Percentiles rank a stretch among this genome's conserved stretches.
Evolutionary conservation across 108 stramenopile genomes (phyloP).

Genomic region (Pseudonitzschia multiseries): DNA sequence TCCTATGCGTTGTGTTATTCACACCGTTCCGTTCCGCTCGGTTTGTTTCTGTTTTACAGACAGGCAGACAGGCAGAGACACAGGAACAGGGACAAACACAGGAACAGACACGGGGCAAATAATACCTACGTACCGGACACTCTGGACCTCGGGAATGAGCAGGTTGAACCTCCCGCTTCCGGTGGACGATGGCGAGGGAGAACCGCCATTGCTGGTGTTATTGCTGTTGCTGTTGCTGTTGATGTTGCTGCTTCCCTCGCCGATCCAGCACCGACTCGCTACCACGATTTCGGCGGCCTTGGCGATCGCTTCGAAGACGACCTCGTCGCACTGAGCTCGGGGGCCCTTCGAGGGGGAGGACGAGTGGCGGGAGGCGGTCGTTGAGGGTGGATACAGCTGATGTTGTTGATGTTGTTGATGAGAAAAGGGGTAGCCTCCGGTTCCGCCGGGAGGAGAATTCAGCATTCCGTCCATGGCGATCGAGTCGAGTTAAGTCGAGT

Average conservation of each 20-base stretch:
- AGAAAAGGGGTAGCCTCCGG: background rate
- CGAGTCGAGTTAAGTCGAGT: too few species aligned
- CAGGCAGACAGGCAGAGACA: too few species aligned
- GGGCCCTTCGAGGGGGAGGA: constrained; percentile 40
- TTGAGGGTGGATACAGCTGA: background rate
- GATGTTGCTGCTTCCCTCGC: constrained; percentile 6
- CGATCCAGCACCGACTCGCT: constrained; percentile 54
- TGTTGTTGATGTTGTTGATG: background rate
- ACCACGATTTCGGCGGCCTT: constrained; percentile 85
- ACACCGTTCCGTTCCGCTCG: too few species aligned
- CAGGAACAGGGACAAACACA: too few species aligned
- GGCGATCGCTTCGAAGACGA: constrained; percentile 85
- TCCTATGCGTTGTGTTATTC: too few species aligned
- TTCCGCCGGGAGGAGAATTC: background rate
- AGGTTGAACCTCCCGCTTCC: constrained; percentile 70
- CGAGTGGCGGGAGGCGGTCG: background rate
- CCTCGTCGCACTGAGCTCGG: constrained; percentile 82
- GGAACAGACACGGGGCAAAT: too few species aligned
- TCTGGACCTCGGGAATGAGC: constrained; percentile 59
- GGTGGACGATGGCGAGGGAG: constrained; percentile 10
- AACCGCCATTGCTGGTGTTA: too few species aligned
- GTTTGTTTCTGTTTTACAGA: too few species aligned
- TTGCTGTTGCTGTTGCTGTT: constrained; percentile 28
- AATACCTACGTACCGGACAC: constrained; percentile 41
- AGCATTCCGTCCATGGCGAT: too few species aligned